These are phyloP conservation scores for Euphorbia tirucalli DNA, from an alignment of 345 rosid species.

Conservation along the genomic window DNA sequence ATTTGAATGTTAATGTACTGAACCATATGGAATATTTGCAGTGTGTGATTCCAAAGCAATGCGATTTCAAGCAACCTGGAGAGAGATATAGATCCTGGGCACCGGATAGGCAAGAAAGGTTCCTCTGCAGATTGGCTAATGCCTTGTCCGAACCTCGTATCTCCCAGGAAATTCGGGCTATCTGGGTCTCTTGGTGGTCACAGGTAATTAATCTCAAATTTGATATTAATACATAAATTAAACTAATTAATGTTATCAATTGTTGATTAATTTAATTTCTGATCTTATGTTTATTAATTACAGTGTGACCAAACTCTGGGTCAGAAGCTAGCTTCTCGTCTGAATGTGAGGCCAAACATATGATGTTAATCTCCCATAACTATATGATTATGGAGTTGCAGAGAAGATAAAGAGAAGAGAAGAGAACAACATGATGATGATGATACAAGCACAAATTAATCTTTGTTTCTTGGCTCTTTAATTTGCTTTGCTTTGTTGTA, in stretches of 20 bases:
- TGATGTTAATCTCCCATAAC: conserved; percentile 28
- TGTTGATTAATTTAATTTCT: not conserved
- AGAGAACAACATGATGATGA: not conserved
- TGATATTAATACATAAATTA: too few relatives aligned
- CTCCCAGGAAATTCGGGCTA: conserved; percentile 75
- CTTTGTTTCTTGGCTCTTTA: not conserved
- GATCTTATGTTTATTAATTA: not conserved
- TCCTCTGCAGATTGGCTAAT: conserved; percentile 68
- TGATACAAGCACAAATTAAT: not conserved
- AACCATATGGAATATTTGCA: conserved; percentile 28
- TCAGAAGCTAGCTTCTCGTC: conserved; percentile 75
- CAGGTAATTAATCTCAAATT: conserved; percentile 47
- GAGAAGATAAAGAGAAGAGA: not conserved
- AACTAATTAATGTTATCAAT: too few relatives aligned
- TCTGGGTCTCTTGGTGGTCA: conserved; percentile 91
- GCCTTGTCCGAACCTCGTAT: conserved; percentile 79
- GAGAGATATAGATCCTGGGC: conserved; percentile 84
- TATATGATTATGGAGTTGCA: not conserved
- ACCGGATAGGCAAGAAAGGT: conserved; percentile 91
- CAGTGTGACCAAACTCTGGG: conserved; percentile 74
- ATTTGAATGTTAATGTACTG: too few relatives aligned
- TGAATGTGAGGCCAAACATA: conserved; percentile 65
- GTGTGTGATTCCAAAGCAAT: conserved; percentile 75
- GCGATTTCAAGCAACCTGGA: conserved; percentile 94
- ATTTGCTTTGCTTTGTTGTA: not conserved